A percentile compares a stretch with the other conserved stretches of the same genome.
phyloP scores from a whole-genome alignment of 2,329 filamentous ascomycete species.

The Aspergillus sojae region DNA sequence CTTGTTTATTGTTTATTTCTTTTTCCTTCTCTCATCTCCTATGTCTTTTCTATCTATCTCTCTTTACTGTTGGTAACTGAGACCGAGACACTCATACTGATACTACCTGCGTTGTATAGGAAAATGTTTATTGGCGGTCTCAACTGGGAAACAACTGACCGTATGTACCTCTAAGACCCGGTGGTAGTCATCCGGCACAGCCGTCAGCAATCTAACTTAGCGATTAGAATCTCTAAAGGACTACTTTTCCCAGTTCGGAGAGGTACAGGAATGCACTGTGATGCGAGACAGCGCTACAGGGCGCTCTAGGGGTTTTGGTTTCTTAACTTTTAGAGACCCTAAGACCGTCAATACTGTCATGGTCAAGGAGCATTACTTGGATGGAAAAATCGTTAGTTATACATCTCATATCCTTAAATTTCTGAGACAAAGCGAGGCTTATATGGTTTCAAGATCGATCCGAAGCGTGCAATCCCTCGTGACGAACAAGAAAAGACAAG shows the following conservation, averaged over 20 bases:
- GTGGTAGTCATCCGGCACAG: neutral
- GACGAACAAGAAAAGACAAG: conserved; percentile 98
- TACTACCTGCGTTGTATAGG: conserved; percentile 53
- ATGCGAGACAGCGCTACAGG: conserved; percentile 96
- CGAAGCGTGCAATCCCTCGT: conserved; percentile 93
- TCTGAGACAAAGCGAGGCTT: conserved; percentile 20
- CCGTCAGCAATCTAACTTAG: conserved; percentile 29
- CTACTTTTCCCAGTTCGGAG: conserved; percentile 97
- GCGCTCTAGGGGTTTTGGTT: conserved; percentile 92
- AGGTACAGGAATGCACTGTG: conserved; percentile 97
- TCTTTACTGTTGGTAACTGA: neutral
- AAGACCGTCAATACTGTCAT: conserved; percentile 99
- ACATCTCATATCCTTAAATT: conserved; percentile 11
- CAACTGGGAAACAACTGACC: conserved; percentile 98
- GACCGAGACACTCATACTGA: neutral
- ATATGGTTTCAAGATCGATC: conserved; percentile 73
- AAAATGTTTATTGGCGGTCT: conserved; percentile 99
- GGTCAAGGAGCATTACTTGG: conserved; percentile 98
- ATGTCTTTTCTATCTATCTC: neutral
- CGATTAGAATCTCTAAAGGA: conserved; percentile 84
- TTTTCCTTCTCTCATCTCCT: neutral
- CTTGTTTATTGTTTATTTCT: neutral
- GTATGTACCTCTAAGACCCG: conserved; percentile 60
- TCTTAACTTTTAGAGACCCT: conserved; percentile 95
- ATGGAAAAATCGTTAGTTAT: conserved; percentile 88